Evolutionary conservation across 2,329 filamentous ascomycete species (phyloP).

Genomic region (Cadophora malorum): DNA sequence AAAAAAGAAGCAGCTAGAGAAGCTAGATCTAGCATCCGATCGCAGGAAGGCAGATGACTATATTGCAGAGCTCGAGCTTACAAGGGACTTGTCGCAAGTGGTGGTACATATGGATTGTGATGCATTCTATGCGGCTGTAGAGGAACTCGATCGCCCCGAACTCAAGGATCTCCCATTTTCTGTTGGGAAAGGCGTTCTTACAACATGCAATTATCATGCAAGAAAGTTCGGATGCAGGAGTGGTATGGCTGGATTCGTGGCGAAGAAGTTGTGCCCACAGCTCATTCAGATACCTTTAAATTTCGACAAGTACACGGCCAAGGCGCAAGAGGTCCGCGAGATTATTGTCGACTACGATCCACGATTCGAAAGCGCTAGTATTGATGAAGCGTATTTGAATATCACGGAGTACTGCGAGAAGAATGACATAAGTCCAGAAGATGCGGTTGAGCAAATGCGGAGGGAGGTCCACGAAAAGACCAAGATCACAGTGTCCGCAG

Average conservation of each 20-base stretch:
- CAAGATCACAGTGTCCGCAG: constrained; percentile 88
- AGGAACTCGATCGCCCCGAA: constrained; percentile 83
- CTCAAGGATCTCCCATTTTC: constrained; percentile 88
- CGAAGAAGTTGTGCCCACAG: constrained; percentile 89
- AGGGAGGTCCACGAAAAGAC: constrained; percentile 76
- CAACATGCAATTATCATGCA: constrained; percentile 84
- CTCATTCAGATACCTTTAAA: constrained; percentile 84
- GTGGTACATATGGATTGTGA: constrained; percentile 96
- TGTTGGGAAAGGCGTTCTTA: constrained; percentile 74
- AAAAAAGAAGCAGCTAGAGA: constrained; percentile 78
- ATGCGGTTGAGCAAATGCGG: constrained; percentile 79
- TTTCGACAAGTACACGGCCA: constrained; percentile 88
- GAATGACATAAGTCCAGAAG: constrained; percentile 71
- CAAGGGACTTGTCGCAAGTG: constrained; percentile 80
- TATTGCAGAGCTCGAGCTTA: constrained; percentile 78
- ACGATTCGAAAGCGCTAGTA: constrained; percentile 89
- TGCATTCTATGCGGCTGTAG: constrained; percentile 95
- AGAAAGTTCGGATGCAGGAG: constrained; percentile 89
- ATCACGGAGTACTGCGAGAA: constrained; percentile 84
- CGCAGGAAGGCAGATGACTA: constrained; percentile 80
- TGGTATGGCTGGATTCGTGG: constrained; percentile 96
- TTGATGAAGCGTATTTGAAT: constrained; percentile 96
- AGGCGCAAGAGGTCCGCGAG: constrained; percentile 84
- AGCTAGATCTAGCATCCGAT: constrained; percentile 75
- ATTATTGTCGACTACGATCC: constrained; percentile 88